Base-by-base conservation (phyloP, 2,329 filamentous ascomycete species). In the Mycocentrospora acerina region DNA sequence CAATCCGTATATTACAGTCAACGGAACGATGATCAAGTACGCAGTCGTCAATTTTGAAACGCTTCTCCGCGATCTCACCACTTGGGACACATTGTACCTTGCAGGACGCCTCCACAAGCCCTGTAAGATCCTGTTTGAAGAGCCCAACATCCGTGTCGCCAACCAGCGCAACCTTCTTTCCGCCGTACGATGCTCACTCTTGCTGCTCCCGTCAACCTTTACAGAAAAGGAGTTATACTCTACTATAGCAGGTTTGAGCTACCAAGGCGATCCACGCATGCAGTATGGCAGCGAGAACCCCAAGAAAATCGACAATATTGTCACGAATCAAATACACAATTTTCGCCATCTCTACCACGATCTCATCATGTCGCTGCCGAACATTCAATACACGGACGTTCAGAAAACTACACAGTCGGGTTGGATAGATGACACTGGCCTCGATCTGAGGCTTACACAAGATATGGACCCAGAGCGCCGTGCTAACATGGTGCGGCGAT, bases 211-310 rank as follows among this genome's bases (percentile, higher is more conserved):
- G 0, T 80, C 84, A 1, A 75, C 79, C 2, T 98, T 98, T 66
- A 90, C 85, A 17, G 93, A 98, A 61, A 81, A 82, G 43, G 78
- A 96, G 52, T 75, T 98, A 1, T 98, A 96, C 69, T 85, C 81
- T 53, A 93, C 89, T 14, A 96, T 98, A 45, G 86, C 93, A 1
- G 86, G 88, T 15, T 85, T 98, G 51, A 95, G 88, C 60, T 98
- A 98, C 66, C 81, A 95, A 53, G 93, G 93, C 24, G 93, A 98
- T 61, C 89, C 90, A n/a, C 87, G 93, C 48, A 98, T 98, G 93
- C 76, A 83, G 2, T 77, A 96, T 28, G 86, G 88, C 2, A 88
- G 88, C 1, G 93, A 98, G 67, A 88, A 97, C 61, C 90, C 88
- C 22, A 82, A 83, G 60, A 98, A 98, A 69, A 89, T 98, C 14